These are phyloP conservation scores for Ziziphus jujuba DNA, from an alignment of 306 rosid genomes.

Conservation along the genomic window DNA sequence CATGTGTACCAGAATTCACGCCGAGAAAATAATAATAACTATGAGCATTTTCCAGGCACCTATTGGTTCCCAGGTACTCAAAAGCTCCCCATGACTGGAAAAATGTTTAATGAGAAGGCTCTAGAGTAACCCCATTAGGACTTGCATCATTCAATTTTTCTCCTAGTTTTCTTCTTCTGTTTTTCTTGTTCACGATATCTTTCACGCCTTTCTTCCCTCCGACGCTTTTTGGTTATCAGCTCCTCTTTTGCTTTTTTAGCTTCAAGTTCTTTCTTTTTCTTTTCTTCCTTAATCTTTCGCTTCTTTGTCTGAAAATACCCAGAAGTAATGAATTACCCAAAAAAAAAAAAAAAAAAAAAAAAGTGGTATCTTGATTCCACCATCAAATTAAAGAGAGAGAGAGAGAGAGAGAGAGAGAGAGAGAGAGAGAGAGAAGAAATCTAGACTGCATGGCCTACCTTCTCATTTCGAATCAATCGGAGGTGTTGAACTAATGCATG, in stretches of 20 bases:
- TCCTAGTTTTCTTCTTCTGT: slow-evolving; percentile 56
- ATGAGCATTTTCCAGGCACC: too few species aligned
- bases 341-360: too few species aligned
- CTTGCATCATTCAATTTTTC: slow-evolving; percentile 38
- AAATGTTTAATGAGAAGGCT: too few species aligned
- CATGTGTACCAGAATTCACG: too few species aligned
- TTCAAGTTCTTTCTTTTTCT: slow-evolving; percentile 59
- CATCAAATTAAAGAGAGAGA: slow-evolving; percentile 8
- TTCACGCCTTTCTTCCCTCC: slow-evolving; percentile 76
- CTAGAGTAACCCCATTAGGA: background rate
- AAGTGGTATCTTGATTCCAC: background rate
- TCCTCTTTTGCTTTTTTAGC: slow-evolving; percentile 70
- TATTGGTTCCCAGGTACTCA: too few species aligned
- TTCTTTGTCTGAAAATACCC: slow-evolving; percentile 56
- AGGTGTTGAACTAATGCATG: slow-evolving; percentile 68
- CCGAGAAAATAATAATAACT: too few species aligned
- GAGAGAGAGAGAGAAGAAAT: slow-evolving; percentile 10
- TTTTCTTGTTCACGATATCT: slow-evolving; percentile 75
- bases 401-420: background rate
- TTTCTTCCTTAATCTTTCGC: slow-evolving; percentile 67
- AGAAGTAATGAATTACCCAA: slow-evolving; percentile 6
- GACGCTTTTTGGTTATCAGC: slow-evolving; percentile 60
- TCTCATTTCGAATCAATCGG: slow-evolving; percentile 45
- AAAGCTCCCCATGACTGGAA: too few species aligned
- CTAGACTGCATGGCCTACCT: slow-evolving; percentile 39